phyloP scores from a whole-genome alignment of 2,329 filamentous ascomycete genomes.

The Scedosporium boydii region DNA sequence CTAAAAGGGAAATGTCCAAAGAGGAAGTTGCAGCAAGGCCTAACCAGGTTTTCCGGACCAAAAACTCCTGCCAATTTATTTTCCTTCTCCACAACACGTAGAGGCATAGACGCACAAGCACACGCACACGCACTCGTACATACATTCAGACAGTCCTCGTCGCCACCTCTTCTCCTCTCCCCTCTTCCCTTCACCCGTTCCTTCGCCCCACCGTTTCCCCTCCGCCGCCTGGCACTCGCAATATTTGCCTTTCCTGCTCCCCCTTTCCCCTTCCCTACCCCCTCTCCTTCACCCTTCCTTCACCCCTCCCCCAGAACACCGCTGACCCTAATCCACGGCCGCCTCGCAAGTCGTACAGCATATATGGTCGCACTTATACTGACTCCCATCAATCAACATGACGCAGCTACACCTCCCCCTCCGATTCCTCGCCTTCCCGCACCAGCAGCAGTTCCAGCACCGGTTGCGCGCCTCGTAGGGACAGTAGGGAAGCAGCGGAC shows the following conservation, averaged over 20 bases:
- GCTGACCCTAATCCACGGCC: conserved; percentile 20
- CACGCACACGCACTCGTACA: no score
- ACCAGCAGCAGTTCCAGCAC: conserved; percentile 48
- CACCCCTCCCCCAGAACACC: neutral
- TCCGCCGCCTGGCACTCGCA: neutral
- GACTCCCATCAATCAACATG: conserved; percentile 40
- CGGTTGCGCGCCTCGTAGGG: conserved; percentile 40
- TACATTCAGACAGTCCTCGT: neutral
- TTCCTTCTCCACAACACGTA: neutral
- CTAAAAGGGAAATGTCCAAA: no score
- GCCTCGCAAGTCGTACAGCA: conserved; percentile 41
- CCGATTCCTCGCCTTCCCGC: conserved; percentile 42
- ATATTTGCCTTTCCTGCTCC: neutral
- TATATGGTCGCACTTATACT: conserved; percentile 43
- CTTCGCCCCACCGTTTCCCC: neutral
- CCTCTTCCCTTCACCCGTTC: neutral
- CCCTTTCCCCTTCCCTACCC: neutral
- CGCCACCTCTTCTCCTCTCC: neutral
- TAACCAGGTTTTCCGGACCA: no score
- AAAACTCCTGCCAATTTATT: no score
- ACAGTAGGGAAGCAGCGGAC: conserved; percentile 33
- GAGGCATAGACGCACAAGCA: no score
- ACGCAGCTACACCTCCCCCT: conserved; percentile 39
- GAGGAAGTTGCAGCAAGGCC: no score
- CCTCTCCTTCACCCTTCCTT: neutral